These are phyloP conservation scores for Teunomyces kruisii DNA, from an alignment of 805 yeast genomes.

Conservation along the genomic window DNA sequence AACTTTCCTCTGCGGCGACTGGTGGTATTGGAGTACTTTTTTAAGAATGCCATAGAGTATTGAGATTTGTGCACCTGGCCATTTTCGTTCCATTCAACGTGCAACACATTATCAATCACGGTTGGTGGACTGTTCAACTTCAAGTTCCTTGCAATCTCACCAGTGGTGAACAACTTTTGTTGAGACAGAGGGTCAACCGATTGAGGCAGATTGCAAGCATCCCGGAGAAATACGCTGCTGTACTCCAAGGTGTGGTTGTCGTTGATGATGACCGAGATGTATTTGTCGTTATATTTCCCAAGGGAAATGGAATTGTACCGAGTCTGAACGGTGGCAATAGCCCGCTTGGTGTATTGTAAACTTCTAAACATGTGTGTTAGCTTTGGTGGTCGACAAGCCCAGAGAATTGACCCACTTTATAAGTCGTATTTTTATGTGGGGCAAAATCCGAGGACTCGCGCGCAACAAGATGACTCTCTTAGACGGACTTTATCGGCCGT, in stretches of 20 bases:
- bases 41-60: conserved; percentile 49
- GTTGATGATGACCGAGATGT: conserved; percentile 22
- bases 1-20: conserved; percentile 35
- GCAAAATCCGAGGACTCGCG: conserved; percentile 1
- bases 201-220: conserved; percentile 49
- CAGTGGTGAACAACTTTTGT: conserved; percentile 68
- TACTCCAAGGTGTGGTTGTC: conserved; percentile 31
- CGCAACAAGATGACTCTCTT: background rate
- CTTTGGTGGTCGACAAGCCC: background rate
- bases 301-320: conserved; percentile 11
- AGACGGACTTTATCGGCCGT: background rate
- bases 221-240: conserved; percentile 61
- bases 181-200: conserved; percentile 56
- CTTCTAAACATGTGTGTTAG: background rate
- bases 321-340: background rate
- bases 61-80: conserved; percentile 24
- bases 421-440: conserved; percentile 3
- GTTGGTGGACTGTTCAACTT: conserved; percentile 36
- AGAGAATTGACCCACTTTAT: background rate
- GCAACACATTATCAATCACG: conserved; percentile 30
- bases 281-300: conserved; percentile 19
- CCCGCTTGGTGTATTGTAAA: background rate
- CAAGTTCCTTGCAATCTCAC: conserved; percentile 37
- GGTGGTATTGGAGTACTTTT: conserved; percentile 36
- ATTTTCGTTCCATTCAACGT: conserved; percentile 40